Evolutionary conservation across 139 green algal species (phyloP), one percentile per base, ranked within the genome.

Genomic region (Edaphochlamys debaryana): DNA sequence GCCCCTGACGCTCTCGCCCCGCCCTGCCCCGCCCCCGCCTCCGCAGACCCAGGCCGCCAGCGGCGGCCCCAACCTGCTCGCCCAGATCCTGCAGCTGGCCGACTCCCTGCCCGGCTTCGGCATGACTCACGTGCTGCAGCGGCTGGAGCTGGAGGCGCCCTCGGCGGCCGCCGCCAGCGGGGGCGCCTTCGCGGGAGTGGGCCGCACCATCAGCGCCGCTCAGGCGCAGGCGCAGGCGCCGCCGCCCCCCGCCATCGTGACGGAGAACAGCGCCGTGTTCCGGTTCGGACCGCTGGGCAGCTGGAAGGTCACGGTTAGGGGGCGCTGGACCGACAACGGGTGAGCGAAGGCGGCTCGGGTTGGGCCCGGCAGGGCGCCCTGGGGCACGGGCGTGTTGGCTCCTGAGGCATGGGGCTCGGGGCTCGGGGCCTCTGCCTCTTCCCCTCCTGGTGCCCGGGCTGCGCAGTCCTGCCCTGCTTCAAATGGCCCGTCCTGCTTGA

Each of bases 201-300:
- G 30, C 41, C 19, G 3, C 11, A 29, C 27, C 75, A 27, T 60
- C 30, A 17, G 9, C 19, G 17, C 60, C 17, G 30, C 60, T 5
- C 20, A 27, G 29, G n/a, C 37, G 58, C 13, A 19, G 30, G 27
- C 27, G 29, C 13, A 19, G 58, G 6, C 4, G 29, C 29, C 37
- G 29, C 6, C 29, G 4, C 13, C 7, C 8, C 13, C 29, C 25
- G 36, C 48, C 3, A 37, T 87, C 9, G 9, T 77, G 29, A 89
- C 79, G 15, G 79, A 84, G 50, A 89, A 89, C 85, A 77, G n/a
- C 50, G 66, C 79, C 6, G 77, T 86, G 62, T 86, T 85, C 66
- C 40, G 71, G 25, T 84, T 89, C 38, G 85, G 85, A 3, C 85
- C 85, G 32, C 63, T 89, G 36, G 85, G 85, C 40, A 75, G 36